Percentiles rank a stretch among this genome's conserved stretches.
Evolutionary conservation across 164 flowering plant genomes (phyloP).

Genomic region (Magnolia kwangsiensis): DNA sequence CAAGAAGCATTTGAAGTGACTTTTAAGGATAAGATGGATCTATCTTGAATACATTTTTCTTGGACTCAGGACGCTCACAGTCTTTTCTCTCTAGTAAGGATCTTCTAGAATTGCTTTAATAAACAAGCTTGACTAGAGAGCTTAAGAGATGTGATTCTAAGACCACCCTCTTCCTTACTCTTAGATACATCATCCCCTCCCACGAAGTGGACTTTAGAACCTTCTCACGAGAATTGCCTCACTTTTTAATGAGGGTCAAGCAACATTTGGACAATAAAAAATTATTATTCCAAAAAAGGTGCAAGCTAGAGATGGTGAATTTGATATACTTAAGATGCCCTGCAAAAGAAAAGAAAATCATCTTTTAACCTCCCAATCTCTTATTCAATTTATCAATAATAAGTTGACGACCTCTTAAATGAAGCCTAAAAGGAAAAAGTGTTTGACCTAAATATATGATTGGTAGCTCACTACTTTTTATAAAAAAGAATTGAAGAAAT

Average conservation of each 20-base stretch:
- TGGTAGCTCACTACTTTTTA: no score
- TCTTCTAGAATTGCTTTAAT: no score
- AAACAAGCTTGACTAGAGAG: not conserved
- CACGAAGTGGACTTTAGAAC: not conserved
- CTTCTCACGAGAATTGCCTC: no score
- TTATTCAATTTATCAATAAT: not conserved
- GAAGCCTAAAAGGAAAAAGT: not conserved
- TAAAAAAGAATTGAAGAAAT: not conserved
- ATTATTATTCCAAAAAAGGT: not conserved
- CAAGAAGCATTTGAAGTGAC: no score
- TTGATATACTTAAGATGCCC: not conserved
- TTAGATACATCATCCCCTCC: not conserved
- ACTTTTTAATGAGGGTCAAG: no score
- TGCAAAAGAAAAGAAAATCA: no score
- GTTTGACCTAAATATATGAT: not conserved
- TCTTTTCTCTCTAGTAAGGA: no score
- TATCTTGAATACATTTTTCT: no score
- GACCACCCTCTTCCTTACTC: not conserved
- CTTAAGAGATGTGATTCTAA: not conserved
- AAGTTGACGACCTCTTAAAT: no score
- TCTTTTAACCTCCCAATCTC: not conserved
- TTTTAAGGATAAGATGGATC: no score
- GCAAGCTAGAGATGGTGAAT: not conserved
- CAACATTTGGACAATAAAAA: no score
- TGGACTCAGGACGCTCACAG: not conserved